Conservation (phyloP, 2,329 filamentous ascomycete species). For the Chalaropsis thielavioides region DNA sequence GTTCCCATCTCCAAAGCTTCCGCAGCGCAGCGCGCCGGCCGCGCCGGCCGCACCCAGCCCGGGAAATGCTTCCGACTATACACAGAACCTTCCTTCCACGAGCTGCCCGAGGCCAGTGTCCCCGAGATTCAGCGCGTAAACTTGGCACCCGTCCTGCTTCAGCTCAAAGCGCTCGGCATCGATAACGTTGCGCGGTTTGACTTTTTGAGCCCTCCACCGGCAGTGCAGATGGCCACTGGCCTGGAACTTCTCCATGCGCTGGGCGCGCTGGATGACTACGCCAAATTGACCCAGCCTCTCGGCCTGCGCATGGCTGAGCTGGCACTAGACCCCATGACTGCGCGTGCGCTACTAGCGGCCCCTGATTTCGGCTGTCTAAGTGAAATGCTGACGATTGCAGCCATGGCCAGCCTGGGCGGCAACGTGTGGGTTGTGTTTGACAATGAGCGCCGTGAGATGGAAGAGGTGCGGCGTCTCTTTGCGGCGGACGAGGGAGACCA, state of each 20-base stretch:
- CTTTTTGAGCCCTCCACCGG: slow-evolving; percentile 73
- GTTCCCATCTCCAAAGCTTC: slow-evolving; percentile 80
- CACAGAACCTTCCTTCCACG: slow-evolving; percentile 56
- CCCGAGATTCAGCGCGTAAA: slow-evolving; percentile 91
- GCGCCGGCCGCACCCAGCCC: slow-evolving; percentile 74
- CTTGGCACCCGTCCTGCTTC: slow-evolving; percentile 71
- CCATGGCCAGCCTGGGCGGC: slow-evolving; percentile 80
- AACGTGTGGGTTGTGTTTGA: slow-evolving; percentile 66
- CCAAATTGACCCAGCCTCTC: slow-evolving; percentile 78
- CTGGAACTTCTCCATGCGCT: slow-evolving; percentile 78
- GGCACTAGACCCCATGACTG: slow-evolving; percentile 90
- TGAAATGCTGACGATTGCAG: slow-evolving; percentile 81
- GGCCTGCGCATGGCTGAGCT: slow-evolving; percentile 86
- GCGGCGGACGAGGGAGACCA: slow-evolving; percentile 91
- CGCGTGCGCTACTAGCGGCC: slow-evolving; percentile 67
- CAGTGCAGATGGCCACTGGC: slow-evolving; percentile 70
- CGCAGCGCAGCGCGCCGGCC: slow-evolving; percentile 77
- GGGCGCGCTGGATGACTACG: slow-evolving; percentile 76
- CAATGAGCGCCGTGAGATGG: slow-evolving; percentile 58
- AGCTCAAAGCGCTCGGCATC: slow-evolving; percentile 87
- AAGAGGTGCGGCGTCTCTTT: slow-evolving; percentile 64
- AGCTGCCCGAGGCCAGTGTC: slow-evolving; percentile 55
- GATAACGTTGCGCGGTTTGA: slow-evolving; percentile 88
- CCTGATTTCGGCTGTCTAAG: slow-evolving; percentile 61
- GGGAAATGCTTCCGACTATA: slow-evolving; percentile 94